phyloP scores from a whole-genome alignment of 2,329 filamentous ascomycete species.

The Xylaria hypoxylon region DNA sequence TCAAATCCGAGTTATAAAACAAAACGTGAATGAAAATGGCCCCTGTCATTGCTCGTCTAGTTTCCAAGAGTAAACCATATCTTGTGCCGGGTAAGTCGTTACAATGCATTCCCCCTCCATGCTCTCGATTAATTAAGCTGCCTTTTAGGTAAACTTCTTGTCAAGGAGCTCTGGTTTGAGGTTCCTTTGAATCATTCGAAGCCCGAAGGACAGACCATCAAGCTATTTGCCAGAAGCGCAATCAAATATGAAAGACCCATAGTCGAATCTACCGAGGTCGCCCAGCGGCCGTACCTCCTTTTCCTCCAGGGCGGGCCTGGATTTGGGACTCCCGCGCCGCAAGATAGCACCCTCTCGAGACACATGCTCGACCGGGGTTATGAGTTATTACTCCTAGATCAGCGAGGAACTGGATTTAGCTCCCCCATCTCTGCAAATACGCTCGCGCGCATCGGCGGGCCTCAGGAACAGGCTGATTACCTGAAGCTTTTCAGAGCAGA shows the following conservation, averaged over 20 bases:
- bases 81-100: slow-evolving; percentile 51
- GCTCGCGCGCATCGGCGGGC: slow-evolving; percentile 72
- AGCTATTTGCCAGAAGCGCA: slow-evolving; percentile 82
- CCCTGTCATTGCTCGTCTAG: slow-evolving; percentile 47
- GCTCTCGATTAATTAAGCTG: slow-evolving; percentile 32
- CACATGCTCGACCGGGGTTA: slow-evolving; percentile 82
- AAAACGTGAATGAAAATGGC: slow-evolving; percentile 37
- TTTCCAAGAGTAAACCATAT: slow-evolving; percentile 57
- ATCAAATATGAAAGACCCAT: slow-evolving; percentile 73
- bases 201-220: slow-evolving; percentile 70
- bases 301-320: slow-evolving; percentile 91
- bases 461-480: slow-evolving; percentile 79
- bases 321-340: slow-evolving; percentile 78
- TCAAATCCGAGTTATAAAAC: not conserved
- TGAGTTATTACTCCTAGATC: slow-evolving; percentile 87
- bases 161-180: slow-evolving; percentile 87
- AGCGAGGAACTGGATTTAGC: slow-evolving; percentile 88
- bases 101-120: not conserved
- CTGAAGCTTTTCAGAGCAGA: slow-evolving; percentile 89
- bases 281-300: slow-evolving; percentile 69
- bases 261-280: slow-evolving; percentile 56
- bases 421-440: slow-evolving; percentile 81
- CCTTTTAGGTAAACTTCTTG: slow-evolving; percentile 73
- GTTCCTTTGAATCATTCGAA: slow-evolving; percentile 83
- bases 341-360: slow-evolving; percentile 77